Percentiles rank a stretch among this genome's conserved stretches.
phyloP scores from a whole-genome alignment of 2,329 filamentous ascomycete species.

The Fusarium xyrophilum region DNA sequence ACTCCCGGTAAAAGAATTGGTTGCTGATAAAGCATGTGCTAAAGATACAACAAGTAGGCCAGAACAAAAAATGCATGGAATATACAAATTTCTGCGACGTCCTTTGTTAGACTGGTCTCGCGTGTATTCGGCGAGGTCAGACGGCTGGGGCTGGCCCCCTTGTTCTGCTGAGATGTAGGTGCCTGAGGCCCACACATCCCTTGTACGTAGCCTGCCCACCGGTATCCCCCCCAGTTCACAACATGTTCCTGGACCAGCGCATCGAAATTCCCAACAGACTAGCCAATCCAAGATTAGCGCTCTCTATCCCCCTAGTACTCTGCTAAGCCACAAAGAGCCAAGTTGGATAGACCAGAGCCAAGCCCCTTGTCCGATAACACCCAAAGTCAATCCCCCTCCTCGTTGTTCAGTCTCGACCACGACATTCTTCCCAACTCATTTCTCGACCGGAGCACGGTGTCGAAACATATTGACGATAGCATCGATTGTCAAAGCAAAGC shows the following conservation, averaged over 20 bases:
- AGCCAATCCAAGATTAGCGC: slow-evolving; percentile 29
- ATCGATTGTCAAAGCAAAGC: slow-evolving; percentile 1
- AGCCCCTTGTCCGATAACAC: slow-evolving; percentile 29
- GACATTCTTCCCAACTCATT: slow-evolving; percentile 25
- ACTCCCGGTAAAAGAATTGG: not conserved
- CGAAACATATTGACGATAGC: slow-evolving; percentile 8
- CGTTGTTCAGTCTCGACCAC: slow-evolving; percentile 22
- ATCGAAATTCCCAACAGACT: slow-evolving; percentile 8
- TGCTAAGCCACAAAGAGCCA: slow-evolving; percentile 34
- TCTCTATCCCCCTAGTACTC: slow-evolving; percentile 12
- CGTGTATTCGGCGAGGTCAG: not conserved
- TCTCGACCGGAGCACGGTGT: not conserved
- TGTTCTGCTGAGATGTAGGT: too few relatives aligned
- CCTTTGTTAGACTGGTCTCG: slow-evolving; percentile 5
- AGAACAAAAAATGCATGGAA: slow-evolving; percentile 4
- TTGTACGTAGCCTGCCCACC: too few relatives aligned
- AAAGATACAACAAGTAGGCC: not conserved
- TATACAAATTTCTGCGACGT: slow-evolving; percentile 6
- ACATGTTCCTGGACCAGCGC: slow-evolving; percentile 32
- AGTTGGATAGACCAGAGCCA: slow-evolving; percentile 26
- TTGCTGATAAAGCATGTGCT: not conserved
- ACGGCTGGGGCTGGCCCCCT: slow-evolving; percentile 6
- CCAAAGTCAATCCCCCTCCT: slow-evolving; percentile 26
- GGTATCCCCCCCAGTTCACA: too few relatives aligned
- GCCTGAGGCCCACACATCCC: too few relatives aligned